A percentile compares a stretch with the other conserved stretches of the same genome.
These are phyloP conservation scores for Apostasia ramifera DNA, from an alignment of 106 monocot species.

Conservation along the genomic window DNA sequence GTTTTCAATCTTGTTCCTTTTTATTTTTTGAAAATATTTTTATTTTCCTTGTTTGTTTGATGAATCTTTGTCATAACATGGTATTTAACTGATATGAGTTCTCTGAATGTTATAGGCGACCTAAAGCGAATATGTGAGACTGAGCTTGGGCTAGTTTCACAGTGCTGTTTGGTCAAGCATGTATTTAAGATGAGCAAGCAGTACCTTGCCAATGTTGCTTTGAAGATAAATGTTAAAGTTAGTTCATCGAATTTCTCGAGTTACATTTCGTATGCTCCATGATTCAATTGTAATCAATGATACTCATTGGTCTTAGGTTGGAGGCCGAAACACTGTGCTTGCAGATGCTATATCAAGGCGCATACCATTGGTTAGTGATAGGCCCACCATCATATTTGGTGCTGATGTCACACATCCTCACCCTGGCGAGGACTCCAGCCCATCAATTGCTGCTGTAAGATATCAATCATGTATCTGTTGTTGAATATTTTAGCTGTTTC, in stretches of 20 bases:
- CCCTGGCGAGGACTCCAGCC: slow-evolving; percentile 46
- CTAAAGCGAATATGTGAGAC: slow-evolving; percentile 77
- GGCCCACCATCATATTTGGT: slow-evolving; percentile 69
- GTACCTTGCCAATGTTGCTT: slow-evolving; percentile 60
- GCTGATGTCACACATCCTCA: slow-evolving; percentile 73
- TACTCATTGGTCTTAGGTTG: slow-evolving; percentile 27
- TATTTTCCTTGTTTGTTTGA: too few relatives aligned
- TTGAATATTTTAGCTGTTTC: not conserved
- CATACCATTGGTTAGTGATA: slow-evolving; percentile 34
- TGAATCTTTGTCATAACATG: too few relatives aligned
- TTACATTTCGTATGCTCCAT: not conserved
- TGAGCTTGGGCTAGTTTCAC: slow-evolving; percentile 64
- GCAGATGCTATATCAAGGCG: slow-evolving; percentile 30
- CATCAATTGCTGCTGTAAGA: slow-evolving; percentile 67
- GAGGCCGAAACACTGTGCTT: slow-evolving; percentile 58
- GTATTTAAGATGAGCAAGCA: slow-evolving; percentile 48
- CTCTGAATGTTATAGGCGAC: slow-evolving; percentile 32
- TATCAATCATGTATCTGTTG: not conserved
- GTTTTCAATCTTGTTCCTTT: not conserved
- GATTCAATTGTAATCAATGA: not conserved
- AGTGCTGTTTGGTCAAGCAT: slow-evolving; percentile 66
- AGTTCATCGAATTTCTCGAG: not conserved
- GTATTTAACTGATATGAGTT: too few relatives aligned
- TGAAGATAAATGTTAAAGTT: slow-evolving; percentile 87
- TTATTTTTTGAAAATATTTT: too few relatives aligned